These are phyloP conservation scores for Pterocarpus santalinus DNA, from an alignment of 306 rosid genomes.

Conservation along the genomic window DNA sequence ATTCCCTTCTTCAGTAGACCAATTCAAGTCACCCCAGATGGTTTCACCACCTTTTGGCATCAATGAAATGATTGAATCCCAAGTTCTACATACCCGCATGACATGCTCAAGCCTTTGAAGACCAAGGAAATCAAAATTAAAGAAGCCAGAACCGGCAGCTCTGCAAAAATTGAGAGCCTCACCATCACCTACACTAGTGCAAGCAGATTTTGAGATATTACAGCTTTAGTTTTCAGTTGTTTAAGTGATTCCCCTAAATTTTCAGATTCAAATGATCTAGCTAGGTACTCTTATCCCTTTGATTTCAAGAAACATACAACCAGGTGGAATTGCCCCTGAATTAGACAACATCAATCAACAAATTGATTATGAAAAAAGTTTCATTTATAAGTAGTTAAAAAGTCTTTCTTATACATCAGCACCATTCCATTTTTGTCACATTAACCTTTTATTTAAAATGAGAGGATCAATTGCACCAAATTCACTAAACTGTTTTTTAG, in stretches of 20 bases:
- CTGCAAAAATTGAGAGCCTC: conserved; percentile 54
- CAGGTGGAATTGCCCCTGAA: background rate
- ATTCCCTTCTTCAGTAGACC: conserved; percentile 66
- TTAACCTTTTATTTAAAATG: too few relatives aligned
- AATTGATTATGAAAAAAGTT: too few relatives aligned
- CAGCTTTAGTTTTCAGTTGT: conserved; percentile 5
- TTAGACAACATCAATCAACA: background rate
- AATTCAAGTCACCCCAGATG: conserved; percentile 78
- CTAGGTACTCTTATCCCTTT: conserved; percentile 8
- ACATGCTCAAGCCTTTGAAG: conserved; percentile 68
- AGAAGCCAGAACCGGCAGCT: conserved; percentile 69
- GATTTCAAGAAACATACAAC: background rate
- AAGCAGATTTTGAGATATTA: conserved; percentile 24
- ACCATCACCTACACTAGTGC: conserved; percentile 16
- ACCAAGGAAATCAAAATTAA: conserved; percentile 68
- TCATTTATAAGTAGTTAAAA: too few relatives aligned
- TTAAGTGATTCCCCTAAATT: background rate
- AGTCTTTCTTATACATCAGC: too few relatives aligned
- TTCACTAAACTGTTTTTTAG: too few relatives aligned
- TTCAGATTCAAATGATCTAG: background rate
- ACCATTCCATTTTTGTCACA: too few relatives aligned
- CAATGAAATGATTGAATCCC: conserved; percentile 81
- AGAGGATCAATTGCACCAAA: too few relatives aligned
- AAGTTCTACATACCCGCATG: conserved; percentile 70
- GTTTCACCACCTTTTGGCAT: conserved; percentile 89